These are phyloP conservation scores for Clitopilus passeckerianus DNA, from an alignment of 768 basidiomycete species.

Conservation along the genomic window DNA sequence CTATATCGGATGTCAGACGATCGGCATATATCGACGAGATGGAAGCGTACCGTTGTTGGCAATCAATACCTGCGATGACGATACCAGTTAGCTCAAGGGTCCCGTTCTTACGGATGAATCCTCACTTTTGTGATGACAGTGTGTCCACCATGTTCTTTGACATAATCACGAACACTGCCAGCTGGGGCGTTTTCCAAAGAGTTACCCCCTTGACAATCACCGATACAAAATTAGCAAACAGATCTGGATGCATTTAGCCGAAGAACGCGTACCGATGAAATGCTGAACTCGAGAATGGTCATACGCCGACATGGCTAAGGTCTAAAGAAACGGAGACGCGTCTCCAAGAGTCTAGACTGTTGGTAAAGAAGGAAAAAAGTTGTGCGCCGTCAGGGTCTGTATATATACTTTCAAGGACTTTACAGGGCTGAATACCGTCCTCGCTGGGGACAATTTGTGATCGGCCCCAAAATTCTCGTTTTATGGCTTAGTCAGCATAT, in stretches of 20 bases:
- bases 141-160: slow-evolving; percentile 87
- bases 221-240: slow-evolving; percentile 10
- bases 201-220: slow-evolving; percentile 74
- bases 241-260: neutral
- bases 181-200: slow-evolving; percentile 79
- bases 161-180: slow-evolving; percentile 84
- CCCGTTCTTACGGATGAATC: slow-evolving; percentile 1
- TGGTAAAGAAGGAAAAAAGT: slow-evolving; percentile 2
- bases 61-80: slow-evolving; percentile 75
- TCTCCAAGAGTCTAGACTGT: slow-evolving; percentile 9
- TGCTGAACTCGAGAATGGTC: slow-evolving; percentile 54
- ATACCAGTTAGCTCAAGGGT: slow-evolving; percentile 2
- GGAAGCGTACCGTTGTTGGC: slow-evolving; percentile 83
- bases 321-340: slow-evolving; percentile 9
- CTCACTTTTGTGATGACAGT: slow-evolving; percentile 97
- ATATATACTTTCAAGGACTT: neutral
- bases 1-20: slow-evolving; percentile 30
- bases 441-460: slow-evolving; percentile 36
- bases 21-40: slow-evolving; percentile 3
- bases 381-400: neutral
- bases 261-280: slow-evolving; percentile 38
- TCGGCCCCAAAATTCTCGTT: slow-evolving; percentile 40
- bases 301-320: slow-evolving; percentile 40
- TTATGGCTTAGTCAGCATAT: slow-evolving; percentile 1
- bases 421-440: slow-evolving; percentile 8